These are phyloP conservation scores for Schizochytrium sp. DNA, from an alignment of 108 stramenopile genomes.

Conservation along the genomic window DNA sequence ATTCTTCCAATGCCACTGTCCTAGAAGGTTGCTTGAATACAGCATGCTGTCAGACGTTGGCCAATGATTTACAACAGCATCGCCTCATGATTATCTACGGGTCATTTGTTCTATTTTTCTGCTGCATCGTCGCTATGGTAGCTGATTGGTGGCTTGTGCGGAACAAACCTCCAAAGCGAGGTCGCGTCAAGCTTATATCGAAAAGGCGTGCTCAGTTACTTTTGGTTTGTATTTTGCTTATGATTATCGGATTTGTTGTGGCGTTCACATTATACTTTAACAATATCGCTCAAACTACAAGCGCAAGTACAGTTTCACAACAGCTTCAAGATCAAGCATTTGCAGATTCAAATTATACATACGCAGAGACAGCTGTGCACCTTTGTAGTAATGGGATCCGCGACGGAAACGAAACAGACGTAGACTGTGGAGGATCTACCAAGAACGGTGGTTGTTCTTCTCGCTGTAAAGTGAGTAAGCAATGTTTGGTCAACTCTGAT, in stretches of 20 bases:
- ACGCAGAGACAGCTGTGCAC: not conserved
- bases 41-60: constrained; percentile 36
- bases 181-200: not conserved
- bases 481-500: not conserved
- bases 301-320: not conserved
- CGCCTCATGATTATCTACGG: constrained; percentile 9
- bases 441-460: not conserved
- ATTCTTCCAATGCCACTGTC: not conserved
- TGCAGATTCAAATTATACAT: not conserved
- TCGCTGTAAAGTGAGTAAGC: not conserved
- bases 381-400: not conserved
- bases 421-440: not conserved
- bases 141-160: constrained; percentile 39
- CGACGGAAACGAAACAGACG: constrained; percentile 45
- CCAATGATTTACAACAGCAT: constrained; percentile 17
- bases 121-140: constrained; percentile 7
- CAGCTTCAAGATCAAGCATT: not conserved
- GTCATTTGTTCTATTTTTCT: not conserved
- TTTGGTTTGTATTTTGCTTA: not conserved
- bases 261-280: not conserved
- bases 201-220: constrained; percentile 6
- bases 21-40: constrained; percentile 33
- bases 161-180: constrained; percentile 11
- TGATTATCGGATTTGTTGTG: not conserved
- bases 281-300: too few relatives aligned